These are phyloP conservation scores for Scorias spongiosa DNA, from an alignment of 2,329 filamentous ascomycete species.

Conservation along the genomic window DNA sequence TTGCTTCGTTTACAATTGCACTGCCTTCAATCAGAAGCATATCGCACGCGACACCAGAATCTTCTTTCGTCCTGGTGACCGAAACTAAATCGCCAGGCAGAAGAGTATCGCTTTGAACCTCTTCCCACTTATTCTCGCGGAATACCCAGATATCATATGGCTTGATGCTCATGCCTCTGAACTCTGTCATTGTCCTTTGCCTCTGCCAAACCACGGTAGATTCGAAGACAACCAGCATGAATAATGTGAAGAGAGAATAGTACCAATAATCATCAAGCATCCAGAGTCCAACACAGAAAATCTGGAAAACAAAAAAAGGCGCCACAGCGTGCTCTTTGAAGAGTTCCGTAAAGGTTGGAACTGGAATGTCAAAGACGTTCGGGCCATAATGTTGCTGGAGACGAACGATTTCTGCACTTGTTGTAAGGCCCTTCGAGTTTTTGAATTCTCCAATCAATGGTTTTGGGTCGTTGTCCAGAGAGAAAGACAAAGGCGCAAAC, in stretches of 20 bases:
- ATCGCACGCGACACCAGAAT: conserved; percentile 91
- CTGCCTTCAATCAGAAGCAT: conserved; percentile 91
- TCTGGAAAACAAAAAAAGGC: conserved; percentile 97
- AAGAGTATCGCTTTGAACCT: conserved; percentile 79
- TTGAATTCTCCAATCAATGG: conserved; percentile 68
- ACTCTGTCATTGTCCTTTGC: conserved; percentile 87
- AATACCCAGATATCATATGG: conserved; percentile 91
- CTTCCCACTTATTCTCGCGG: conserved; percentile 72
- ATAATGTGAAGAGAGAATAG: conserved; percentile 95
- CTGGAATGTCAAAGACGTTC: conserved; percentile 95
- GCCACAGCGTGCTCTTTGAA: conserved; percentile 98
- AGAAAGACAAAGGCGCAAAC: conserved; percentile 73
- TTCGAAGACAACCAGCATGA: conserved; percentile 96
- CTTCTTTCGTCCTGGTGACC: conserved; percentile 85
- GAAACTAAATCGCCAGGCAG: conserved; percentile 89
- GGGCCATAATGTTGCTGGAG: conserved; percentile 86
- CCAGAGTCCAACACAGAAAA: conserved; percentile 97
- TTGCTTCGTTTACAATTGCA: conserved; percentile 96
- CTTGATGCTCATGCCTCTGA: conserved; percentile 98
- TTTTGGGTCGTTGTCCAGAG: conserved; percentile 73
- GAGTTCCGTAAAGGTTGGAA: conserved; percentile 86
- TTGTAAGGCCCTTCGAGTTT: conserved; percentile 57
- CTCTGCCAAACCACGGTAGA: conserved; percentile 99
- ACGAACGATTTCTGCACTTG: conserved; percentile 58
- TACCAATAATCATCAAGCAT: conserved; percentile 99